Evolutionary conservation across 2,329 filamentous ascomycete genomes (phyloP), one percentile per base, ranked within the genome.

Genomic region (Diaporthe velutina): DNA sequence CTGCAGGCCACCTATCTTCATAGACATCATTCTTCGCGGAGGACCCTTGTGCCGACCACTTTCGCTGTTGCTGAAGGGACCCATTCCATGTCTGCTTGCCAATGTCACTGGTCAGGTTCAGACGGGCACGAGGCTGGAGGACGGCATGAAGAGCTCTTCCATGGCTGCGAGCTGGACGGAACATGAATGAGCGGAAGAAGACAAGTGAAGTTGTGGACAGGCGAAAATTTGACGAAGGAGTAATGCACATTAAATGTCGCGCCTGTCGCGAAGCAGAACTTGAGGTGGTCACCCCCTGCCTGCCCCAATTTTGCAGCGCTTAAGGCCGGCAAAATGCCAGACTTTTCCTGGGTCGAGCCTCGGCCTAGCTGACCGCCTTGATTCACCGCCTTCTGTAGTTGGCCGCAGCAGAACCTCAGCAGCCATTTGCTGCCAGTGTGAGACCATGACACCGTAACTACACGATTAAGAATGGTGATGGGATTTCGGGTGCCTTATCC

Each of bases 181-280:
- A 76, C 75, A 76, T 76, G 73, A 72, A 74, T 72, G 54, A 50
- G 12, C 9, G 48, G 17, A 3, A 54, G n/a, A 13, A 8, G n/a
- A 40, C 30, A 54, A 25, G 2, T 9, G 9, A 52, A 17, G n/a
- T 50, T n/a, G 45, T 25, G n/a, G n/a, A 25, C 13, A 22, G 64
- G 15, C 12, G 33, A 17, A 19, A 25, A 15, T 10, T 30, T 28
- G n/a, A 38, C 15, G 25, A 33, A 19, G 30, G 10, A 35, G 45
- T 13, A 40, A 25, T 28, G 22, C 12, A 28, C n/a, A 12, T n/a
- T 28, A 15, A 28, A 9, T 17, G 33, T 7, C 28, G 8, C 4
- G n/a, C 48, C 15, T 40, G 48, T 54, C 48, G 64, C 33, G 13
- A 13, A 28, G 22, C 4, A 19, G 42, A 17, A 7, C 40, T 17